These are phyloP conservation scores for Apiotrichum gracile DNA, from an alignment of 1,284 basidiomycete species.

Conservation along the genomic window DNA sequence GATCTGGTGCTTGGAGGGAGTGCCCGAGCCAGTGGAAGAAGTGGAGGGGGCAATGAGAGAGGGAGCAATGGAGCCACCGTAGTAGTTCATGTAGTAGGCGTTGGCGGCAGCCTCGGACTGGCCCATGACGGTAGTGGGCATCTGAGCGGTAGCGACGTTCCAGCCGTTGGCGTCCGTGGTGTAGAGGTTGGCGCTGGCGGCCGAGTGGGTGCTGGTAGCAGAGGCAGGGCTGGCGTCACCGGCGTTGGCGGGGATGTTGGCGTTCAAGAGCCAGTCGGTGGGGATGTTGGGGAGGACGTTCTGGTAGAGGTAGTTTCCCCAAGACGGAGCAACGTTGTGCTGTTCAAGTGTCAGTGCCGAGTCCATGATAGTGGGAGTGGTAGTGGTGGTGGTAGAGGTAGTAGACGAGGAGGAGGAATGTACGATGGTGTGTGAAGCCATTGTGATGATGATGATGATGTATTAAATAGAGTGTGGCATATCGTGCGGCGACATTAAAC, in stretches of 20 bases:
- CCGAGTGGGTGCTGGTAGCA: slow-evolving; percentile 5
- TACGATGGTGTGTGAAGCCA: background rate
- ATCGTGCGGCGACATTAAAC: background rate
- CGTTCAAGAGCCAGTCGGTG: slow-evolving; percentile 23
- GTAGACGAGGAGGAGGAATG: background rate
- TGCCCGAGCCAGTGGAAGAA: background rate
- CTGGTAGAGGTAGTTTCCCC: slow-evolving; percentile 42
- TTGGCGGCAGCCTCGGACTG: slow-evolving; percentile 10
- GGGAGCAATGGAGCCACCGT: slow-evolving; percentile 26
- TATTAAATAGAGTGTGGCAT: background rate
- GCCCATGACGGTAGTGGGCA: background rate
- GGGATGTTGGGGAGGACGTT: slow-evolving; percentile 33
- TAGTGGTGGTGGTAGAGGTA: background rate
- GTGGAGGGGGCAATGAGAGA: slow-evolving; percentile 20
- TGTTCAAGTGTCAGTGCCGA: slow-evolving; percentile 3
- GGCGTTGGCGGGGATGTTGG: slow-evolving; percentile 12
- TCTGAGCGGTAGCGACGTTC: background rate
- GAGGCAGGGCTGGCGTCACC: slow-evolving; percentile 7
- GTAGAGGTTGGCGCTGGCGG: slow-evolving; percentile 17
- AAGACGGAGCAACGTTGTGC: slow-evolving; percentile 26
- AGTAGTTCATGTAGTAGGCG: slow-evolving; percentile 13
- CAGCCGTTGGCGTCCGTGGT: slow-evolving; percentile 4
- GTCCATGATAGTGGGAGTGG: background rate
- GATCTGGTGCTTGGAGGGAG: slow-evolving; percentile 6
- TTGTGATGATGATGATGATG: background rate